Percentiles rank a stretch among this genome's conserved stretches.
Conservation (phyloP, 352 stramenopile genomes). For the Aphanomyces astaci region DNA sequence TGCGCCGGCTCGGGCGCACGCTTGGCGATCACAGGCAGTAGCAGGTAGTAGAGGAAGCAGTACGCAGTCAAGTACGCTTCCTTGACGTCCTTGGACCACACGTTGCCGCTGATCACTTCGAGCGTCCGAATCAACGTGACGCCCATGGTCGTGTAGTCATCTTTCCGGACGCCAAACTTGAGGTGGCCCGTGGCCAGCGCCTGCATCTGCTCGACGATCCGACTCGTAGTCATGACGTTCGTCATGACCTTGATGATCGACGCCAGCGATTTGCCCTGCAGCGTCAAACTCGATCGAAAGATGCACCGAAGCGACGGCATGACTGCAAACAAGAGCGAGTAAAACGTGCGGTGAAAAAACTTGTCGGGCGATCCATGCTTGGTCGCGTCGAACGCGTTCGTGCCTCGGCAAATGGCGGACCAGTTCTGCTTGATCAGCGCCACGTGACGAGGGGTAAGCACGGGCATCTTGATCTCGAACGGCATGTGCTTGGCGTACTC, state of each 20-base stretch:
- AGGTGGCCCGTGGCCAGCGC: not conserved
- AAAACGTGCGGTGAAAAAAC: slow-evolving; percentile 14
- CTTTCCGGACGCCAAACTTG: slow-evolving; percentile 6
- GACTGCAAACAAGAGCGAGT: slow-evolving; percentile 6
- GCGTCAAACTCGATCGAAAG: slow-evolving; percentile 9
- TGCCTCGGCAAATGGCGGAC: not conserved
- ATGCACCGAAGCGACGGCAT: slow-evolving; percentile 10
- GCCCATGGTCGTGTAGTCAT: slow-evolving; percentile 12
- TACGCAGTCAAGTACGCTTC: slow-evolving; percentile 12
- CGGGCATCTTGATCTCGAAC: slow-evolving; percentile 5
- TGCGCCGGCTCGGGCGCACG: not conserved
- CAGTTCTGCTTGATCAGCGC: slow-evolving; percentile 4
- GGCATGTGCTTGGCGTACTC: slow-evolving; percentile 4
- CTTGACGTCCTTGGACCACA: not conserved
- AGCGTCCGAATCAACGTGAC: not conserved
- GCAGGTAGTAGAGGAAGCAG: slow-evolving; percentile 15
- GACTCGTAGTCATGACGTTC: not conserved
- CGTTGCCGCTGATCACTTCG: not conserved
- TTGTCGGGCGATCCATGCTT: slow-evolving; percentile 4
- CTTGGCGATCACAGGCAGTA: slow-evolving; percentile 4
- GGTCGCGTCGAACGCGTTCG: not conserved
- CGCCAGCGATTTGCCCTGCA: slow-evolving; percentile 7
- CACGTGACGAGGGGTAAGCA: not conserved
- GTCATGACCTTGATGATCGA: slow-evolving; percentile 1
- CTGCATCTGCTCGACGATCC: not conserved